A percentile compares a stretch with the other conserved stretches of the same genome.
Evolutionary conservation across 225 moss, liverwort and hornwort genomes (phyloP).

Genomic region (Marchantia paleacea): DNA sequence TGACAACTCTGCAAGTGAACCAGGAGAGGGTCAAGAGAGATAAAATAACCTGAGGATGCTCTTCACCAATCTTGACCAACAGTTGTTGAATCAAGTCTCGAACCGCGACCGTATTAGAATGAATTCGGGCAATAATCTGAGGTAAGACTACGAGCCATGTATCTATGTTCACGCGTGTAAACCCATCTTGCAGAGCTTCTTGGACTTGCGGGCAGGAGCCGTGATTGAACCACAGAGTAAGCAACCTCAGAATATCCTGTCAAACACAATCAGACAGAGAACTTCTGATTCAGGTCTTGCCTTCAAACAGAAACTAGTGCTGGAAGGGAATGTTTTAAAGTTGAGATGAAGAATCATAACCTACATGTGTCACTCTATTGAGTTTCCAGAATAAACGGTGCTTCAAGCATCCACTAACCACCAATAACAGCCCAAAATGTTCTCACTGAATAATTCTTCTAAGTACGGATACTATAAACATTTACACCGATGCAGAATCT

Average conservation of each 20-base stretch:
- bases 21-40: neutral
- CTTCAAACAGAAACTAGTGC: neutral
- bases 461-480: too few relatives aligned
- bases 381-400: neutral
- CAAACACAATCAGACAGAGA: neutral
- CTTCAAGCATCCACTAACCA: too few relatives aligned
- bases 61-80: slow-evolving; percentile 79
- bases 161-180: slow-evolving; percentile 73
- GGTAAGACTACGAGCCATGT: slow-evolving; percentile 98
- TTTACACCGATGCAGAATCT: too few relatives aligned
- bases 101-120: slow-evolving; percentile 79
- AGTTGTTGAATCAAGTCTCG: slow-evolving; percentile 78
- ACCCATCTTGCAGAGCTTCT: slow-evolving; percentile 68
- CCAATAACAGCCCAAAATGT: too few relatives aligned
- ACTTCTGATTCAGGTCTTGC: neutral
- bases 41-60: slow-evolving; percentile 82
- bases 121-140: slow-evolving; percentile 97
- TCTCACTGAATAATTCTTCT: too few relatives aligned
- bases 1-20: neutral
- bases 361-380: too few relatives aligned
- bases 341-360: neutral
- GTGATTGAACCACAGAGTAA: slow-evolving; percentile 95
- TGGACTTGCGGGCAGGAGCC: slow-evolving; percentile 85
- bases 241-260: slow-evolving; percentile 96
- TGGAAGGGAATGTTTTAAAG: neutral